phyloP scores from a whole-genome alignment of 2,329 filamentous ascomycete genomes.

The Stagonosporopsis tanaceti region DNA sequence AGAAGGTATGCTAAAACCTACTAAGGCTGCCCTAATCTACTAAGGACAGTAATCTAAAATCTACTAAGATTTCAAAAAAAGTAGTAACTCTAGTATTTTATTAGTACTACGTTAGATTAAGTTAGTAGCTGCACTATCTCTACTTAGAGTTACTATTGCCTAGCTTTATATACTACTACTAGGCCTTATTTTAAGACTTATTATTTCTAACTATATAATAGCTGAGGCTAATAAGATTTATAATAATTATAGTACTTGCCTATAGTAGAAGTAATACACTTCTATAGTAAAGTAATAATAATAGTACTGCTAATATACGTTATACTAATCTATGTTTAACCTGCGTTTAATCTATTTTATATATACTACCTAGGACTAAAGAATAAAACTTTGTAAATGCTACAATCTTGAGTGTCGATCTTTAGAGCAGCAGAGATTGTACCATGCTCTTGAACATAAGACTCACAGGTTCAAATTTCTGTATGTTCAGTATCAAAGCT shows the following conservation, averaged over 20 bases:
- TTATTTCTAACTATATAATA: neutral
- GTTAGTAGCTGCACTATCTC: conserved; percentile 1
- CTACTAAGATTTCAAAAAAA: no score
- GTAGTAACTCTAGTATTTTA: no score
- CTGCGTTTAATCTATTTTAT: conserved; percentile 4
- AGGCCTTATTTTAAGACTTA: neutral
- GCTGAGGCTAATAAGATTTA: neutral
- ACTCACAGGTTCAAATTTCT: no score
- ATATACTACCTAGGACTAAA: neutral
- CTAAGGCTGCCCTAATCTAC: no score
- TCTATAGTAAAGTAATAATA: no score
- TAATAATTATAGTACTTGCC: neutral
- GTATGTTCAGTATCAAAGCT: no score
- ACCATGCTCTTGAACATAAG: no score
- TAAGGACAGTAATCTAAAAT: no score
- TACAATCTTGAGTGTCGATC: no score
- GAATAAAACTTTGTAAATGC: neutral
- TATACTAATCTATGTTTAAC: conserved; percentile 1
- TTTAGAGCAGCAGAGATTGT: no score
- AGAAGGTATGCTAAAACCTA: no score
- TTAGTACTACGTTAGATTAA: neutral
- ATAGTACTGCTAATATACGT: neutral
- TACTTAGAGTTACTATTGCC: neutral
- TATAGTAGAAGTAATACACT: neutral
- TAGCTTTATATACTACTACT: neutral